phyloP scores from a whole-genome alignment of 345 rosid genomes.

The Linum usitatissimum region DNA sequence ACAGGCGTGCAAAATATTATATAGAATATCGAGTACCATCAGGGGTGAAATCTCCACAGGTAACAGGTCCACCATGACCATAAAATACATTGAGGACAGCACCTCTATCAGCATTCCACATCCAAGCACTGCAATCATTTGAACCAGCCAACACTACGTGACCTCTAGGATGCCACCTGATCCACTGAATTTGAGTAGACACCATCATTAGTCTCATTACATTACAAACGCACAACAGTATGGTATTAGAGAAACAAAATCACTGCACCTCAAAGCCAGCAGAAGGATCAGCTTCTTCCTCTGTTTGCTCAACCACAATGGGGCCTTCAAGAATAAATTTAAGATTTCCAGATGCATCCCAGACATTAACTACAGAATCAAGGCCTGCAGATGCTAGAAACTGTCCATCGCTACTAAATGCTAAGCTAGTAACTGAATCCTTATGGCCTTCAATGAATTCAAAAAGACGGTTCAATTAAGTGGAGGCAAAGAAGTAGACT shows the following conservation, averaged over 20 bases:
- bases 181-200: conserved; percentile 51
- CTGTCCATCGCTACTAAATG: conserved; percentile 69
- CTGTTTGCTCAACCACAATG: conserved; percentile 7
- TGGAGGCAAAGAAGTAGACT: too few relatives aligned
- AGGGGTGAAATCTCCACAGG: conserved; percentile 92
- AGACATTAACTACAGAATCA: conserved; percentile 67
- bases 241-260: neutral
- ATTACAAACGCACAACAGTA: neutral
- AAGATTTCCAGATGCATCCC: conserved; percentile 56
- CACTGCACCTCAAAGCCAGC: conserved; percentile 56
- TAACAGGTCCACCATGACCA: conserved; percentile 59
- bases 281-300: conserved; percentile 10
- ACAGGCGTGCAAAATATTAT: too few relatives aligned
- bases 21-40: conserved; percentile 52
- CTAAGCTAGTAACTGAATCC: conserved; percentile 67
- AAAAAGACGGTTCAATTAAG: neutral
- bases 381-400: conserved; percentile 70
- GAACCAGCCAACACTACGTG: conserved; percentile 82
- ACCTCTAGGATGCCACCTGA: conserved; percentile 92
- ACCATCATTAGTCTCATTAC: neutral
- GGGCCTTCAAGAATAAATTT: conserved; percentile 60
- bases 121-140: conserved; percentile 67
- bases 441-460: conserved; percentile 46
- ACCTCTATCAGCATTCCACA: conserved; percentile 94
- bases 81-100: conserved; percentile 58